phyloP scores from a whole-genome alignment of 345 rosid genomes.

The Gossypium thurberi region DNA sequence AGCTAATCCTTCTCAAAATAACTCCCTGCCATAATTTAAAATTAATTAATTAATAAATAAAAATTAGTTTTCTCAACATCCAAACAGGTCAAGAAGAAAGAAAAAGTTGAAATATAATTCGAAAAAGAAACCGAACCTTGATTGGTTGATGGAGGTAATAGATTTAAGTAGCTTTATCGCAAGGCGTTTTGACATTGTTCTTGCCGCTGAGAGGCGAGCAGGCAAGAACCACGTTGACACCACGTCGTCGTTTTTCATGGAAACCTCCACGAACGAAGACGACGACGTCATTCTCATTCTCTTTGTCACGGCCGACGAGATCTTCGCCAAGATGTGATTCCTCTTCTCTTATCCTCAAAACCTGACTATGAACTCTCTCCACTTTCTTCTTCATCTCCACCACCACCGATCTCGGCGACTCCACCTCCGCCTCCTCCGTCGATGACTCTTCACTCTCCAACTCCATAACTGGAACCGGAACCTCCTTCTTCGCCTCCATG shows the following conservation, averaged over 20 bases:
- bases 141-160: background rate
- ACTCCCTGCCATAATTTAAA: background rate
- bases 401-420: slow-evolving; percentile 50
- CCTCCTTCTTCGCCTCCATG: background rate
- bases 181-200: slow-evolving; percentile 21
- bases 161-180: slow-evolving; percentile 14
- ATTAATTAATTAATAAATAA: background rate
- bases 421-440: slow-evolving; percentile 26
- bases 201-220: slow-evolving; percentile 79
- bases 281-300: background rate
- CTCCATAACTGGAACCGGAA: slow-evolving; percentile 11
- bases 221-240: slow-evolving; percentile 32
- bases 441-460: slow-evolving; percentile 57
- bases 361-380: slow-evolving; percentile 51
- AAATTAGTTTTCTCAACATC: background rate
- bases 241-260: slow-evolving; percentile 8
- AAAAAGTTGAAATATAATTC: background rate
- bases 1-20: background rate
- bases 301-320: slow-evolving; percentile 19
- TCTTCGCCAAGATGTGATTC: slow-evolving; percentile 43
- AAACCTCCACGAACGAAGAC: slow-evolving; percentile 1
- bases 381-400: slow-evolving; percentile 27
- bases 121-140: slow-evolving; percentile 6
- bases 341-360: slow-evolving; percentile 42
- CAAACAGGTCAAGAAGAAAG: background rate